phyloP scores from a whole-genome alignment of 129 eudicot species.

The Cynara cardunculus region DNA sequence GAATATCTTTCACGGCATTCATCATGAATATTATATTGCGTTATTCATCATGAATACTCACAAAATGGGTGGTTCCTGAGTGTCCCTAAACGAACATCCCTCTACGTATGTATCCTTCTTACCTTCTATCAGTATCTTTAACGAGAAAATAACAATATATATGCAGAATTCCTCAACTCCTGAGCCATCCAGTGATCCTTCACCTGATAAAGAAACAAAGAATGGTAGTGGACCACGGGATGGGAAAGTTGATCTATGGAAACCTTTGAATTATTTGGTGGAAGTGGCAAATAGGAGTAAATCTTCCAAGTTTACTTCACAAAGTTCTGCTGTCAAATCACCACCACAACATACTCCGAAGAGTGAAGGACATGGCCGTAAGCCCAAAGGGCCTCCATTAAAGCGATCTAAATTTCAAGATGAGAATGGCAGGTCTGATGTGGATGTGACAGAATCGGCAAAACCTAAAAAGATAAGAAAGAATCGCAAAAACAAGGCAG shows the following conservation, averaged over 20 bases:
- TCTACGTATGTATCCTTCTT: neutral
- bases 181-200: constrained; percentile 47
- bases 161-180: constrained; percentile 57
- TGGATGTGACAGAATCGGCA: constrained; percentile 42
- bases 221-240: constrained; percentile 36
- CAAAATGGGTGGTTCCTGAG: too few species aligned
- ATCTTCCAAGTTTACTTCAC: constrained; percentile 49
- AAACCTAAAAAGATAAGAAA: constrained; percentile 57
- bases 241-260: constrained; percentile 64
- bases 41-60: too few species aligned
- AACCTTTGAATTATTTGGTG: constrained; percentile 66
- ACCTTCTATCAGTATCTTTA: neutral
- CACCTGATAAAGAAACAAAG: constrained; percentile 43
- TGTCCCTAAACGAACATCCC: too few species aligned
- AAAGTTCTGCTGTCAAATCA: constrained; percentile 48
- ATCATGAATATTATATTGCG: too few species aligned
- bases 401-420: constrained; percentile 48
- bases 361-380: constrained; percentile 39
- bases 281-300: constrained; percentile 85
- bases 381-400: constrained; percentile 42
- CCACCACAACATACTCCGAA: constrained; percentile 37
- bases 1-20: too few species aligned
- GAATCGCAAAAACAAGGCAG: constrained; percentile 47
- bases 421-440: constrained; percentile 46
- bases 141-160: constrained; percentile 7